Conservation (phyloP, 805 yeast genomes). For the Yamadazyma akitaensis region DNA sequence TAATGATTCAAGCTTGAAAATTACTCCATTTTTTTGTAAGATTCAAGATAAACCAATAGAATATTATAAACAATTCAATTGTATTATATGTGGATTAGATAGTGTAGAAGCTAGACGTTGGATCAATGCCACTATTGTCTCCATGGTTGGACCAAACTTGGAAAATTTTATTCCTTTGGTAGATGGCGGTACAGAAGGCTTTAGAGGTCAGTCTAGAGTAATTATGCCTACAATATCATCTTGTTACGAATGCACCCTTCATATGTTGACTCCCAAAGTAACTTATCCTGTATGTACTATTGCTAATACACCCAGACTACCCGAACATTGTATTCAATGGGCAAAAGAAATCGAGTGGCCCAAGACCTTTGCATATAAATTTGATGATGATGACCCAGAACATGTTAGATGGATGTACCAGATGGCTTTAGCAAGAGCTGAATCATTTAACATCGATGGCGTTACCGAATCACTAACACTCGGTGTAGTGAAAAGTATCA, state of each 20-base stretch:
- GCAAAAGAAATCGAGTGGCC: slow-evolving; percentile 79
- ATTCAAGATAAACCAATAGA: slow-evolving; percentile 56
- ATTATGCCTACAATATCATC: slow-evolving; percentile 82
- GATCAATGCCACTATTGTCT: slow-evolving; percentile 69
- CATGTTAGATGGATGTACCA: slow-evolving; percentile 64
- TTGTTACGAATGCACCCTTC: slow-evolving; percentile 90
- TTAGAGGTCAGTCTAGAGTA: slow-evolving; percentile 85
- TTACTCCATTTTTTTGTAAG: slow-evolving; percentile 60
- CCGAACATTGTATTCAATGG: slow-evolving; percentile 95
- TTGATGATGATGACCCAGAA: slow-evolving; percentile 67
- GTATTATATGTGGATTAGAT: slow-evolving; percentile 85
- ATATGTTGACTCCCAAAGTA: slow-evolving; percentile 59
- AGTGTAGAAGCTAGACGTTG: slow-evolving; percentile 87
- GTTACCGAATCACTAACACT: slow-evolving; percentile 69
- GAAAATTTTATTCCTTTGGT: slow-evolving; percentile 47
- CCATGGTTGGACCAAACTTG: slow-evolving; percentile 51
- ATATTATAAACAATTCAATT: slow-evolving; percentile 64
- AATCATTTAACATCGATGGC: slow-evolving; percentile 64
- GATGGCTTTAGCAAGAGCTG: slow-evolving; percentile 57
- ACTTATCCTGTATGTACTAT: slow-evolving; percentile 91
- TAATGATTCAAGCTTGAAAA: slow-evolving; percentile 30
- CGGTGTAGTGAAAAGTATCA: slow-evolving; percentile 87
- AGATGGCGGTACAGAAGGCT: slow-evolving; percentile 96
- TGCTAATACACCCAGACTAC: slow-evolving; percentile 89
- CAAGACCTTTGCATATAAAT: slow-evolving; percentile 40